Evolutionary conservation across 2,329 filamentous ascomycete genomes (phyloP).

Genomic region (Colletotrichum sp.): DNA sequence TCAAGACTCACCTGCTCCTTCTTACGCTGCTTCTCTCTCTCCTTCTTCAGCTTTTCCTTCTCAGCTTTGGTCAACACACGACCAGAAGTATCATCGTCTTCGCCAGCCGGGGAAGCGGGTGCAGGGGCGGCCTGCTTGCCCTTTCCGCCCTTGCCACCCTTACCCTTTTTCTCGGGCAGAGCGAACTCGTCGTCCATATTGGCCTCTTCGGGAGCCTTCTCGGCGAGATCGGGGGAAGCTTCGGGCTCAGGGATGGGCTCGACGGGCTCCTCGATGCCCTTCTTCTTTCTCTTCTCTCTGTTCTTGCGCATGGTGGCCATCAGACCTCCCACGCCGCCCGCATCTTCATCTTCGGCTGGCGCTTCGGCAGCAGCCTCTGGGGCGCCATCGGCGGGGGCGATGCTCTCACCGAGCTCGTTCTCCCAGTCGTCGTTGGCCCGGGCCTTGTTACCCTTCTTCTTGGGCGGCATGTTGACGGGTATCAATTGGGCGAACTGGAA

Average conservation of each 20-base stretch:
- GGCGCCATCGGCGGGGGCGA: slow-evolving; percentile 63
- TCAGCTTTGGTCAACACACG: slow-evolving; percentile 94
- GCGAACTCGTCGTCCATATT: slow-evolving; percentile 86
- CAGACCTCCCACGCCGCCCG: slow-evolving; percentile 66
- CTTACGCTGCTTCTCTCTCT: slow-evolving; percentile 97
- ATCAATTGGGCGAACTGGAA: slow-evolving; percentile 7
- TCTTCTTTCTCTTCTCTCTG: slow-evolving; percentile 88
- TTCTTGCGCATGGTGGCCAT: slow-evolving; percentile 84
- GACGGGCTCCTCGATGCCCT: slow-evolving; percentile 75
- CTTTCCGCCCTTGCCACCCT: slow-evolving; percentile 59
- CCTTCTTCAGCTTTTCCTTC: slow-evolving; percentile 98
- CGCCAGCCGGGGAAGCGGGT: slow-evolving; percentile 38
- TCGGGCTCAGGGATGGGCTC: slow-evolving; percentile 49
- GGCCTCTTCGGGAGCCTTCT: slow-evolving; percentile 81
- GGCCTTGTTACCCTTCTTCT: slow-evolving; percentile 90
- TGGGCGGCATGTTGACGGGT: slow-evolving; percentile 76
- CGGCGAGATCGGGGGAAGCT: slow-evolving; percentile 52
- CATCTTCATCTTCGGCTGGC: slow-evolving; percentile 58
- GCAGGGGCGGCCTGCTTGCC: slow-evolving; percentile 47
- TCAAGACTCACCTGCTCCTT: slow-evolving; percentile 81
- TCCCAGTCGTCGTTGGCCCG: slow-evolving; percentile 92
- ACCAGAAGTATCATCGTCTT: slow-evolving; percentile 59
- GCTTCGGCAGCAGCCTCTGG: slow-evolving; percentile 54
- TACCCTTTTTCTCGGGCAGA: slow-evolving; percentile 76
- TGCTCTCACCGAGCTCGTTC: slow-evolving; percentile 82